Evolutionary conservation across 495 filamentous ascomycete genomes (phyloP), one percentile per base, ranked within the genome.

Genomic region (Peziza echinospora): DNA sequence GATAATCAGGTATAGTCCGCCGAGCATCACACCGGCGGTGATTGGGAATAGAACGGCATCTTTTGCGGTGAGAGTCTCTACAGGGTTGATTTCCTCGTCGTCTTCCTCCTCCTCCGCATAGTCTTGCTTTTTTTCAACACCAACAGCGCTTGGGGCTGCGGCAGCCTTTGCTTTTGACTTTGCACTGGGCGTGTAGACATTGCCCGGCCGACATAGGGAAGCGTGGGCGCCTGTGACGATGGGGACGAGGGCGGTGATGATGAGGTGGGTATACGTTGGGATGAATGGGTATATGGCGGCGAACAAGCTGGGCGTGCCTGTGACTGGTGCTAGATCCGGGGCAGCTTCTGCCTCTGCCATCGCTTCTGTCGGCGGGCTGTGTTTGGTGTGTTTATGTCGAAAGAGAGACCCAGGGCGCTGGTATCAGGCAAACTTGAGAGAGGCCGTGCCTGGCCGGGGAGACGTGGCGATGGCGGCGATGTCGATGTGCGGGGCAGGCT

Each of bases 41-140:
- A 94, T 51, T 6, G 89, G 89, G 44, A 94, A 79, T 61, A 89
- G 65, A 52, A 96, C 68, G 25, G 84, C 89, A 64, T 96, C 89
- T 0, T 72, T 77, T 2, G 83, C 78, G 17, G 68, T 65, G 25
- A 97, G 62, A 1, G 80, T 82, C 51, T 93, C 84, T 62, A 82
- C 73, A 47, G 72, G 65, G 7, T 76, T 71, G 0, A 67, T 59
- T 6, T 65, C 66, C 41, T 72, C 71, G 8, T 75, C 71, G 10
- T 77, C 68, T n/a, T 76, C 72, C 2, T 68, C 65, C 21, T 69
- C 65, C 37, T 62, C 51, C 19, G 2, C 3, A 7, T 37, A 11
- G 30, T 5, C 30, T 4, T 37, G 30, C 13, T 37, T n/a, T 54
- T 58, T 41, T 55, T 48, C n/a, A n/a, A n/a, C n/a, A 7, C 3